Conservation (phyloP, 2,329 filamentous ascomycete species). For the Aspergillus hortae region DNA sequence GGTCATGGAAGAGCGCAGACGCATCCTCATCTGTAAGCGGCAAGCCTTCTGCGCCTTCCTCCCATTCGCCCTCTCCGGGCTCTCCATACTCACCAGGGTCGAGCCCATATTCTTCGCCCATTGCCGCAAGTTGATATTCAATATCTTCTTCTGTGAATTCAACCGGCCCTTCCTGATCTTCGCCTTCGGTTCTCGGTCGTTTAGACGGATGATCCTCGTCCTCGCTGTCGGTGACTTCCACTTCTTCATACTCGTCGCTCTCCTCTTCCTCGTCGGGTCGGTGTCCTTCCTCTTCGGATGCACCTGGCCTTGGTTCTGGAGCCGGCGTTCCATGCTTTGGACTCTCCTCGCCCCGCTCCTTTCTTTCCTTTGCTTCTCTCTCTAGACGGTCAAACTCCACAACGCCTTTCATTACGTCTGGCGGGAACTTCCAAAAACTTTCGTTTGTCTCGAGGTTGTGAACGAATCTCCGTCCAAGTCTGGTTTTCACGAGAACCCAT, state of each 20-base stretch:
- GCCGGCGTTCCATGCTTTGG: constrained; percentile 19
- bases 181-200: constrained; percentile 52
- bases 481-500: constrained; percentile 93
- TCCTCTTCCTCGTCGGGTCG: constrained; percentile 31
- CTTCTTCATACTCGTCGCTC: constrained; percentile 72
- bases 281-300: constrained; percentile 4
- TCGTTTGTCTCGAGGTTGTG: constrained; percentile 82
- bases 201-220: constrained; percentile 52
- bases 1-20: constrained; percentile 73
- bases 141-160: constrained; percentile 96
- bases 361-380: constrained; percentile 63
- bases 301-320: constrained; percentile 12
- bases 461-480: constrained; percentile 81
- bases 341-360: constrained; percentile 30
- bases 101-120: constrained; percentile 80
- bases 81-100: constrained; percentile 75
- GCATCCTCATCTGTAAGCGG: constrained; percentile 73
- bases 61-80: constrained; percentile 53
- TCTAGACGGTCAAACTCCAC: constrained; percentile 68
- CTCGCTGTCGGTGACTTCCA: constrained; percentile 65
- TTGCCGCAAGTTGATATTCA: constrained; percentile 82
- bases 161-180: constrained; percentile 48
- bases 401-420: constrained; percentile 74
- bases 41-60: constrained; percentile 68
- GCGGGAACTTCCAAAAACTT: constrained; percentile 93